Evolutionary conservation across 1,139 yeast species (phyloP).

Genomic region (Pneumocystis sp.): DNA sequence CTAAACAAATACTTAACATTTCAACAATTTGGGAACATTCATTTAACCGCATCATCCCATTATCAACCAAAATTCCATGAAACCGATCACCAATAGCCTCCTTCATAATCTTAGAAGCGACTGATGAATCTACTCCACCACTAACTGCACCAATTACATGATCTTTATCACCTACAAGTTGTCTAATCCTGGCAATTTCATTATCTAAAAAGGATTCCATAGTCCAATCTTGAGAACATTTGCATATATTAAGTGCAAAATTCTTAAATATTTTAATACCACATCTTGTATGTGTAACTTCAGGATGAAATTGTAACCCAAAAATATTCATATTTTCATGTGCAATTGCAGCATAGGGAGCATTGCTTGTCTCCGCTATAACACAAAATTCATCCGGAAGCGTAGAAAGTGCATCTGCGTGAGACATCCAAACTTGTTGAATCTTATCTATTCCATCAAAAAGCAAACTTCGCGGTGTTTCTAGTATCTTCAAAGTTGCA

Average conservation of each 20-base stretch:
- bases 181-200: slow-evolving; percentile 81
- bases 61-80: slow-evolving; percentile 96
- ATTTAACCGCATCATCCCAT: slow-evolving; percentile 91
- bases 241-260: slow-evolving; percentile 83
- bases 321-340: slow-evolving; percentile 58
- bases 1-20: slow-evolving; percentile 82
- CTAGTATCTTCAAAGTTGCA: slow-evolving; percentile 69
- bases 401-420: slow-evolving; percentile 87
- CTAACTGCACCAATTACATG: slow-evolving; percentile 99
- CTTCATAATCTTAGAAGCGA: slow-evolving; percentile 94
- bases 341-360: slow-evolving; percentile 89
- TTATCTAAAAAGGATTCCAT: slow-evolving; percentile 96
- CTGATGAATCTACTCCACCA: slow-evolving; percentile 99
- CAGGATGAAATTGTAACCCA: slow-evolving; percentile 99
- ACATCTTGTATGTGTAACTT: slow-evolving; percentile 88
- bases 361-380: slow-evolving; percentile 83
- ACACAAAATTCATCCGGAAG: slow-evolving; percentile 80
- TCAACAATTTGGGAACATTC: slow-evolving; percentile 80
- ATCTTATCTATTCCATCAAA: slow-evolving; percentile 59
- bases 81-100: slow-evolving; percentile 97
- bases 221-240: slow-evolving; percentile 83
- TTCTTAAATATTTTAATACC: slow-evolving; percentile 79
- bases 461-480: slow-evolving; percentile 30
- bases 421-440: slow-evolving; percentile 86
- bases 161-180: slow-evolving; percentile 89